These are phyloP conservation scores for Penicillium sp. DNA, from an alignment of 2,329 filamentous ascomycete genomes.

Conservation along the genomic window DNA sequence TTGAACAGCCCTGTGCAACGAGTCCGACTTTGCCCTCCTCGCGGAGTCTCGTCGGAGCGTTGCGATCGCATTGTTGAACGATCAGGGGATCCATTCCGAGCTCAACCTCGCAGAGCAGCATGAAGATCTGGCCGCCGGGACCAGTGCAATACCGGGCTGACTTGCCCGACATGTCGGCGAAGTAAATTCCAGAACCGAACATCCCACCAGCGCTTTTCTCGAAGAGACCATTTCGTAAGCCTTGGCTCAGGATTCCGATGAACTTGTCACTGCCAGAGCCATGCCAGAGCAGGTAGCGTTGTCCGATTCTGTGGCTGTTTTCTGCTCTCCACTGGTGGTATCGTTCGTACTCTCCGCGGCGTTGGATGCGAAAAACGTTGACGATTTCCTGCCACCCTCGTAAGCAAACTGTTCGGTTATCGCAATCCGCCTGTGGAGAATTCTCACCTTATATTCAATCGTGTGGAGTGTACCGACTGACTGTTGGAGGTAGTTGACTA, in stretches of 20 bases:
- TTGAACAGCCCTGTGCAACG: background rate
- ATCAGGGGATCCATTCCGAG: constrained; percentile 1
- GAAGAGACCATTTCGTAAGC: constrained; percentile 10
- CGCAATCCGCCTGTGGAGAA: background rate
- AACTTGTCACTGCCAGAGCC: constrained; percentile 14
- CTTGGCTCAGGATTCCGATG: constrained; percentile 19
- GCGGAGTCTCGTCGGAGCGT: constrained; percentile 8
- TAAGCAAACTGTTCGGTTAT: background rate
- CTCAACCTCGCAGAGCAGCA: constrained; percentile 24
- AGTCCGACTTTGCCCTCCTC: constrained; percentile 16
- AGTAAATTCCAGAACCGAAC: constrained; percentile 15
- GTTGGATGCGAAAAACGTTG: constrained; percentile 16
- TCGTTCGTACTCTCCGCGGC: constrained; percentile 14
- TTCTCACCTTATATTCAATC: background rate
- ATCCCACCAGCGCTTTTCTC: background rate
- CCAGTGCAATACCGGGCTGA: constrained; percentile 12
- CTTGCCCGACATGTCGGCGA: constrained; percentile 18
- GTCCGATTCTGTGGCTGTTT: background rate
- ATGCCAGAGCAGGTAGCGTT: constrained; percentile 21
- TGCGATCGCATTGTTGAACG: background rate
- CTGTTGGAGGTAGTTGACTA: constrained; percentile 5
- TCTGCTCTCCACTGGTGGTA: constrained; percentile 6
- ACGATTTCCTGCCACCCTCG: background rate
- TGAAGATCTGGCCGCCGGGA: background rate
- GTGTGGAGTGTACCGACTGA: background rate